Evolutionary conservation across 306 rosid genomes (phyloP).

Genomic region (Lagenaria siceraria): DNA sequence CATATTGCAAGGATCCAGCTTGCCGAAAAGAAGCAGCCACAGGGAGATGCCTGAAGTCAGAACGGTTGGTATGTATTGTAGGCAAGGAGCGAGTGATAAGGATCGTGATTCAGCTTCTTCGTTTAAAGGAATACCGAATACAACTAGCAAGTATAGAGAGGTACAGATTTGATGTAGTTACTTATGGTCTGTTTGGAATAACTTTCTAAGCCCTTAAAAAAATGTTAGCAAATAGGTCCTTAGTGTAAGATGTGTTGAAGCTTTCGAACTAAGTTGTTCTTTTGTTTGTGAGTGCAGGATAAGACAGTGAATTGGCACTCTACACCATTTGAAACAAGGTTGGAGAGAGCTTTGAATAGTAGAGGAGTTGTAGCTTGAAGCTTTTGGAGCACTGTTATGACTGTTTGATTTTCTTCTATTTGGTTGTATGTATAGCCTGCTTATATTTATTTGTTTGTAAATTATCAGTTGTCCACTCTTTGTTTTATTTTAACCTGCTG

Average conservation of each 20-base stretch:
- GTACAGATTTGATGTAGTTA: constrained; percentile 29
- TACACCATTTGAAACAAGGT: constrained; percentile 77
- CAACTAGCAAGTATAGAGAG: constrained; percentile 86
- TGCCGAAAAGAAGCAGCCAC: neutral
- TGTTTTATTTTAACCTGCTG: neutral
- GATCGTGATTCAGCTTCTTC: constrained; percentile 27
- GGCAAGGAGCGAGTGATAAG: neutral
- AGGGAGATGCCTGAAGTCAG: neutral
- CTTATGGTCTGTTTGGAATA: neutral
- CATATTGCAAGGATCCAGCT: neutral
- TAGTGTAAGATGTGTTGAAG: no score
- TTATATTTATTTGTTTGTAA: neutral
- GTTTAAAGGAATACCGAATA: constrained; percentile 74
- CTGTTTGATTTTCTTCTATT: neutral
- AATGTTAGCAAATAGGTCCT: no score
- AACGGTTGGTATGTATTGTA: neutral
- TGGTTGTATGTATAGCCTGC: neutral
- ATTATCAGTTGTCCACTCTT: neutral
- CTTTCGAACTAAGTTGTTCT: neutral
- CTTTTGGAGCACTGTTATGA: neutral
- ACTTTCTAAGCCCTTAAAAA: no score
- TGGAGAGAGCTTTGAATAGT: constrained; percentile 67
- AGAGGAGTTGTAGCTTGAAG: constrained; percentile 28
- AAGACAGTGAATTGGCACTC: constrained; percentile 68
- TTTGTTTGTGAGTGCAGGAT: constrained; percentile 53